Percentiles rank a stretch among this genome's conserved stretches.
phyloP scores from a whole-genome alignment of 2,329 filamentous ascomycete species.

The Stachybotrys echinatus region DNA sequence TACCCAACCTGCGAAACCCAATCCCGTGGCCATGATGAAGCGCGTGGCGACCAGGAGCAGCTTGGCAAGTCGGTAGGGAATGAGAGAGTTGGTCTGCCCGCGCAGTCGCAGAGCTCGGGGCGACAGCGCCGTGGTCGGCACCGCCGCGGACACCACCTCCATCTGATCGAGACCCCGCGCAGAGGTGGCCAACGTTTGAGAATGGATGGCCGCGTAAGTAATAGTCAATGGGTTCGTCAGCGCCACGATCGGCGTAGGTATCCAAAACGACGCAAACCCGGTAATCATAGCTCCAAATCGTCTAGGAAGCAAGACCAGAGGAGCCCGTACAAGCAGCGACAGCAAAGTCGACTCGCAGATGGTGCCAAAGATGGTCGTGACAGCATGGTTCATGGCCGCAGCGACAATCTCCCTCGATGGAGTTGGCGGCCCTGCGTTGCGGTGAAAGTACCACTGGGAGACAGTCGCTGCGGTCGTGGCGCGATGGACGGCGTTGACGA shows the following conservation, averaged over 20 bases:
- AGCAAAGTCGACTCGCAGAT: slow-evolving; percentile 85
- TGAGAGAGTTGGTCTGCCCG: slow-evolving; percentile 49
- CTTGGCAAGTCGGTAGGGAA: slow-evolving; percentile 87
- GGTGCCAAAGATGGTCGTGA: slow-evolving; percentile 84
- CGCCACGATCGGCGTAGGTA: slow-evolving; percentile 79
- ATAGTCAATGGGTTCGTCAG: slow-evolving; percentile 88
- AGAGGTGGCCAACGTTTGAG: slow-evolving; percentile 71
- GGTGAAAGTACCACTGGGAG: slow-evolving; percentile 98
- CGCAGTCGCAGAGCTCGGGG: slow-evolving; percentile 43
- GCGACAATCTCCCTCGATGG: slow-evolving; percentile 76
- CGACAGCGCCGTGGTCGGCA: slow-evolving; percentile 67
- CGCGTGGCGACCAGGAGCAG: slow-evolving; percentile 85
- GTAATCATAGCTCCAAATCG: slow-evolving; percentile 61
- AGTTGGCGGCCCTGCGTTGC: slow-evolving; percentile 71
- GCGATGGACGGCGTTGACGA: slow-evolving; percentile 84
- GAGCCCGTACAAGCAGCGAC: slow-evolving; percentile 74
- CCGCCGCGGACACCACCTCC: slow-evolving; percentile 68
- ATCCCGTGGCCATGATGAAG: slow-evolving; percentile 81
- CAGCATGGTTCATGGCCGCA: slow-evolving; percentile 76
- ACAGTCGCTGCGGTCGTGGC: slow-evolving; percentile 91
- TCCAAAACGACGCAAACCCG: slow-evolving; percentile 70
- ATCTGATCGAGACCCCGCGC: slow-evolving; percentile 78
- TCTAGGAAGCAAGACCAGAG: slow-evolving; percentile 75
- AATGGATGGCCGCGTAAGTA: slow-evolving; percentile 92
- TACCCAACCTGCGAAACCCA: slow-evolving; percentile 97